These are phyloP conservation scores for Solanum paucissectum DNA, from an alignment of 257 asterid genomes.

Conservation along the genomic window DNA sequence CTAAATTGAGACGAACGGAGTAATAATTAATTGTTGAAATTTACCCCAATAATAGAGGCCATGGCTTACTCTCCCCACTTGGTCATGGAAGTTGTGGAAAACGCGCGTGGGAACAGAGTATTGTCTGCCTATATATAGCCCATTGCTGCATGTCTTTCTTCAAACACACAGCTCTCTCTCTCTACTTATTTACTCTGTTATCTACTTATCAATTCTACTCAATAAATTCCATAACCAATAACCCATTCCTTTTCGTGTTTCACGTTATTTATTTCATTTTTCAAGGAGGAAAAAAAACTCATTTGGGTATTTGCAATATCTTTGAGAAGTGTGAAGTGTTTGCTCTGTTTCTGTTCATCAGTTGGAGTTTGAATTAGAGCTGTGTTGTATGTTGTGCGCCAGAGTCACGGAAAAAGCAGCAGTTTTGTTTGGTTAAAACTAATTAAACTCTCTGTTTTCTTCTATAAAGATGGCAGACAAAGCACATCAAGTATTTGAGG, in stretches of 20 bases:
- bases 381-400: neutral
- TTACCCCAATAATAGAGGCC: neutral
- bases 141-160: neutral
- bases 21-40: neutral
- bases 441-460: neutral
- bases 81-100: neutral
- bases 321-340: neutral
- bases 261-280: neutral
- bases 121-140: neutral
- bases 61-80: neutral
- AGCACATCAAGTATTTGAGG: neutral
- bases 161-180: neutral
- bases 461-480: neutral
- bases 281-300: neutral
- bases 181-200: neutral
- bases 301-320: neutral
- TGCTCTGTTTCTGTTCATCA: neutral
- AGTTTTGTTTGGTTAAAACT: neutral
- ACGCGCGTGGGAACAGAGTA: neutral
- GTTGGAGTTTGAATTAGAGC: neutral
- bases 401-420: neutral
- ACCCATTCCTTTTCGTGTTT: neutral
- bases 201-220: neutral
- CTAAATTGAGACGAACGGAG: rapidly evolving
- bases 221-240: neutral